Conservation (phyloP, 441 rosid species). For the Brassica balearica region DNA sequence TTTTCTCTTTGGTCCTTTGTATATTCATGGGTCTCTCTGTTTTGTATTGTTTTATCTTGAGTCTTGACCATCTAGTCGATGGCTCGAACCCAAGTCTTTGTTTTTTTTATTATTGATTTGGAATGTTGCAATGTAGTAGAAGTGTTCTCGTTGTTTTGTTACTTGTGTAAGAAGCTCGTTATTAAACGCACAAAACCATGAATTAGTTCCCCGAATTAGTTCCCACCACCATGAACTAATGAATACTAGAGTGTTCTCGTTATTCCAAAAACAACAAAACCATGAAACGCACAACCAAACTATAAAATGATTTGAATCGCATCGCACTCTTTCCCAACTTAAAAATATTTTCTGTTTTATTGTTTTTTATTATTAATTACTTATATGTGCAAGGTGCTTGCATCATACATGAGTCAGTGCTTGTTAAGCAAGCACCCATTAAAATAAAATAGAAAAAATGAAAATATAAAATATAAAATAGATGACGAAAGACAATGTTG, state of each 20-base stretch:
- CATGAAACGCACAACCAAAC: constrained; percentile 5
- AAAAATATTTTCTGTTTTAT: neutral
- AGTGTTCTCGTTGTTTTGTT: neutral
- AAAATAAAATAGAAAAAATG: neutral
- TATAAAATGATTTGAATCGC: constrained; percentile 7
- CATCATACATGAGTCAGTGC: constrained; percentile 81
- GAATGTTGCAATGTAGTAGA: constrained; percentile 15
- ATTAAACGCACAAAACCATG: no score
- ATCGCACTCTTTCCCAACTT: constrained; percentile 17
- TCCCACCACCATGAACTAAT: no score
- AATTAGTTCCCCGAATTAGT: no score
- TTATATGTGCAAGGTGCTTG: constrained; percentile 50
- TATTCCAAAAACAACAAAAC: constrained; percentile 15
- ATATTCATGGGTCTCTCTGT: constrained; percentile 20
- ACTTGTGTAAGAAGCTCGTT: no score
- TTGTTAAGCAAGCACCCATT: constrained; percentile 69
- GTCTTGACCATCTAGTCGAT: constrained; percentile 28
- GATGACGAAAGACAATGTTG: constrained; percentile 42
- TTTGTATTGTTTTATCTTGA: constrained; percentile 13
- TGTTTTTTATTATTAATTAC: neutral
- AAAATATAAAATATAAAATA: constrained; percentile 18
- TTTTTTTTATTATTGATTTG: constrained; percentile 28
- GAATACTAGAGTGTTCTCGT: neutral
- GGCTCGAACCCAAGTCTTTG: constrained; percentile 38
- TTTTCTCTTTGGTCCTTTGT: constrained; percentile 33